phyloP scores from a whole-genome alignment of 2,329 filamentous ascomycete species.

The Apiospora marii region DNA sequence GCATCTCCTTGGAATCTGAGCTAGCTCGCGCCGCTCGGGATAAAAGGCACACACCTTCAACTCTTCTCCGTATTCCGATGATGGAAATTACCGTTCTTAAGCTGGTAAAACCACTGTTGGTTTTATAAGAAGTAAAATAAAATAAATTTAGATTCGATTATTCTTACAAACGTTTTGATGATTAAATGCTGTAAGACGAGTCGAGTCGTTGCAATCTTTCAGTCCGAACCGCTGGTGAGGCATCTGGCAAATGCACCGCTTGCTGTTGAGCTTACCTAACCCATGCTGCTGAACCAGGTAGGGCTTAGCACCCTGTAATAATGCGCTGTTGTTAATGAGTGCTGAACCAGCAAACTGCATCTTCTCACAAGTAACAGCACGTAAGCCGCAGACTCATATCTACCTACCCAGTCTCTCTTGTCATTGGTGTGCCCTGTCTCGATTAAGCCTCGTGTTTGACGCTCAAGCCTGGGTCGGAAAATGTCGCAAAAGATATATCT shows the following conservation, averaged over 20 bases:
- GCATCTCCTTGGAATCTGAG: neutral
- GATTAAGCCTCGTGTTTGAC: neutral
- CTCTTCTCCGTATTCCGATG: too few species aligned
- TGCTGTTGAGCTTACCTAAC: slow-evolving; percentile 7
- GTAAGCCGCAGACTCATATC: neutral
- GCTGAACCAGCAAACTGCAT: neutral
- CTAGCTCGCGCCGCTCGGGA: neutral
- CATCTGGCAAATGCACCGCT: neutral
- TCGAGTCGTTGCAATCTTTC: neutral
- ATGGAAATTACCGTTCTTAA: too few species aligned
- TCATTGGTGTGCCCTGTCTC: neutral
- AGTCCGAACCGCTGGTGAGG: neutral
- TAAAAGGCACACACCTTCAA: too few species aligned
- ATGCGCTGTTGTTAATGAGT: neutral
- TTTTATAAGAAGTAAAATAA: too few species aligned
- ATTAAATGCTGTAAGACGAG: neutral
- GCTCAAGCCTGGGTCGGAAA: neutral
- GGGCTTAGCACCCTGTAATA: slow-evolving; percentile 2
- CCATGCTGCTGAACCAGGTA: neutral
- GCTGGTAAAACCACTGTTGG: too few species aligned
- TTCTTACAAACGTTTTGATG: too few species aligned
- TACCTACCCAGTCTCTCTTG: neutral
- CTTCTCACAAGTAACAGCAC: neutral
- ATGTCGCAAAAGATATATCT: neutral
- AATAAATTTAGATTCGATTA: too few species aligned